Evolutionary conservation across 2,329 filamentous ascomycete genomes (phyloP).

Genomic region (Colletotrichum melonis): DNA sequence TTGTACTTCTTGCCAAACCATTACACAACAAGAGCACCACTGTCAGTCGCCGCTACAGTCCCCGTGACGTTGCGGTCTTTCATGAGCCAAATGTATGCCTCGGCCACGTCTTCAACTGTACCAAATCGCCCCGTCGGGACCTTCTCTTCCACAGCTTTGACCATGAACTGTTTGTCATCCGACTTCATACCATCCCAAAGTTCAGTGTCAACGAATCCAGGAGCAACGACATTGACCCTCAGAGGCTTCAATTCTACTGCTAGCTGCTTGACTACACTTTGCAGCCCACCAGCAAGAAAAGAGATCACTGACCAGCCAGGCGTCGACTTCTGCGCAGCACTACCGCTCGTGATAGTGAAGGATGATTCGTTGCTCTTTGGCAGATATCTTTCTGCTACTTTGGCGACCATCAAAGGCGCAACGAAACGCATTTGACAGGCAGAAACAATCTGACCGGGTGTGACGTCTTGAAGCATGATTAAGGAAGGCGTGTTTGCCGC

Average conservation of each 20-base stretch:
- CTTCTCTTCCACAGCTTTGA: background rate
- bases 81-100: constrained; percentile 23
- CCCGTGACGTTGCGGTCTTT: constrained; percentile 24
- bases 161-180: constrained; percentile 5
- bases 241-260: constrained; percentile 43
- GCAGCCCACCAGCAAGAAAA: constrained; percentile 39
- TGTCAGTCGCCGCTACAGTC: constrained; percentile 13
- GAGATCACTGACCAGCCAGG: constrained; percentile 59
- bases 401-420: constrained; percentile 62
- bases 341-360: constrained; percentile 68
- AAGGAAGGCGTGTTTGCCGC: constrained; percentile 58
- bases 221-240: constrained; percentile 45
- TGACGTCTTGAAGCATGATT: constrained; percentile 50
- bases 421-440: constrained; percentile 60
- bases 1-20: background rate
- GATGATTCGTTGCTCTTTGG: constrained; percentile 54
- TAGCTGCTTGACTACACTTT: constrained; percentile 42
- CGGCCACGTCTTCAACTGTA: constrained; percentile 14
- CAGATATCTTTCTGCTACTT: constrained; percentile 58
- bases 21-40: constrained; percentile 5
- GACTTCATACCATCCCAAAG: constrained; percentile 39
- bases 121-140: constrained; percentile 11
- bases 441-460: constrained; percentile 48
- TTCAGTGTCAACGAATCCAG: constrained; percentile 41
- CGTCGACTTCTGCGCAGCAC: constrained; percentile 61